Conservation (phyloP, 371 early-diverging fungal species). For the Mortierella sp. region DNA sequence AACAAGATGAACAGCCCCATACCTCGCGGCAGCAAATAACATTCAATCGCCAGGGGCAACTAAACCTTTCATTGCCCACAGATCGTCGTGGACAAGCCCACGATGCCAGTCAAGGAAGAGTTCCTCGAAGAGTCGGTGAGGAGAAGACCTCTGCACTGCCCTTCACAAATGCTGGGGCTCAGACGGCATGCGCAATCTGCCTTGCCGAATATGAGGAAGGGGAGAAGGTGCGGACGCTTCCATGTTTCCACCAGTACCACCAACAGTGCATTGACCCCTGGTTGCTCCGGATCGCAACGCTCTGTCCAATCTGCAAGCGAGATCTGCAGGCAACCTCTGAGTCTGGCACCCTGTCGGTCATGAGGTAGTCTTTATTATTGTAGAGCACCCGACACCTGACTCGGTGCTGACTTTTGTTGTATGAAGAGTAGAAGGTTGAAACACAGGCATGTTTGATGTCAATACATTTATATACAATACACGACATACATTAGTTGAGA, state of each 20-base stretch:
- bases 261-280: slow-evolving; percentile 82
- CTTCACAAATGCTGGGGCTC: slow-evolving; percentile 50
- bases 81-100: too few relatives aligned
- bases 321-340: slow-evolving; percentile 21
- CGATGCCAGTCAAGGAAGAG: too few relatives aligned
- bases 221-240: slow-evolving; percentile 72
- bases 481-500: too few relatives aligned
- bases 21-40: background rate
- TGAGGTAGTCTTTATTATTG: too few relatives aligned
- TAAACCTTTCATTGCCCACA: background rate
- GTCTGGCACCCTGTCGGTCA: too few relatives aligned
- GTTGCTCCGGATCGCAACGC: slow-evolving; percentile 55
- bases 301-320: slow-evolving; percentile 51
- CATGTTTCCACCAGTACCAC: slow-evolving; percentile 85
- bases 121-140: background rate
- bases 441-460: too few relatives aligned
- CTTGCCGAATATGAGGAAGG: slow-evolving; percentile 73
- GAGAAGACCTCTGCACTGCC: slow-evolving; percentile 13
- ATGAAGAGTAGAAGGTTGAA: too few relatives aligned
- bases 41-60: slow-evolving; percentile 4
- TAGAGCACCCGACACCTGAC: too few relatives aligned
- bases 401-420: too few relatives aligned
- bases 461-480: too few relatives aligned
- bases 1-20: too few relatives aligned
- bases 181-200: slow-evolving; percentile 64